Evolutionary conservation across 257 asterid species (phyloP).

Genomic region (Capsicum baccatum): DNA sequence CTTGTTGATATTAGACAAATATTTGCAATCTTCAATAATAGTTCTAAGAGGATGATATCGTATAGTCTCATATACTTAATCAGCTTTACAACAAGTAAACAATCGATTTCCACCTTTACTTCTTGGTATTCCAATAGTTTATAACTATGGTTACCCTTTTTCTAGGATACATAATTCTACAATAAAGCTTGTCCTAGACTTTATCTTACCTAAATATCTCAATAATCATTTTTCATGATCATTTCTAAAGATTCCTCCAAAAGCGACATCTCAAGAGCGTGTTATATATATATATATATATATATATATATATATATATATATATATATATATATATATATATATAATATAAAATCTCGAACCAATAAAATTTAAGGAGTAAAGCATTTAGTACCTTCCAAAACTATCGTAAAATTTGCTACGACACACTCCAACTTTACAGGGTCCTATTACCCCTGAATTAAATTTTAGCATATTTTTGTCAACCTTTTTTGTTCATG

Average conservation of each 20-base stretch:
- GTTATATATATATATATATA: not conserved
- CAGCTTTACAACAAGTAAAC: not conserved
- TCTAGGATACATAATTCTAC: not conserved
- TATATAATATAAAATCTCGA: no score
- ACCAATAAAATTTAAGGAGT: no score
- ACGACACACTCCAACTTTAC: no score
- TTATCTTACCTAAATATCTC: not conserved
- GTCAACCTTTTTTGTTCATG: no score
- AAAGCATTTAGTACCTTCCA: no score
- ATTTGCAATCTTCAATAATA: not conserved
- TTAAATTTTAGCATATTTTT: no score
- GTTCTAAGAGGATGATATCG: not conserved
- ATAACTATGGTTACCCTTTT: not conserved
- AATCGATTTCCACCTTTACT: not conserved
- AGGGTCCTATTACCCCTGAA: no score
- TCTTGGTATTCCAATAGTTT: not conserved
- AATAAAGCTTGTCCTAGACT: not conserved
- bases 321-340: no score
- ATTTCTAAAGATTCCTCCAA: not conserved
- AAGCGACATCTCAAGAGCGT: fast-evolving
- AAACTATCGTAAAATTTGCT: no score
- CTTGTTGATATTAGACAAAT: not conserved
- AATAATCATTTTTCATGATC: not conserved
- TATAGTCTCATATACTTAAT: not conserved
- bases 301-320: no score